Base-by-base conservation (phyloP, 768 basidiomycete species). In the Amanita rubescens region DNA sequence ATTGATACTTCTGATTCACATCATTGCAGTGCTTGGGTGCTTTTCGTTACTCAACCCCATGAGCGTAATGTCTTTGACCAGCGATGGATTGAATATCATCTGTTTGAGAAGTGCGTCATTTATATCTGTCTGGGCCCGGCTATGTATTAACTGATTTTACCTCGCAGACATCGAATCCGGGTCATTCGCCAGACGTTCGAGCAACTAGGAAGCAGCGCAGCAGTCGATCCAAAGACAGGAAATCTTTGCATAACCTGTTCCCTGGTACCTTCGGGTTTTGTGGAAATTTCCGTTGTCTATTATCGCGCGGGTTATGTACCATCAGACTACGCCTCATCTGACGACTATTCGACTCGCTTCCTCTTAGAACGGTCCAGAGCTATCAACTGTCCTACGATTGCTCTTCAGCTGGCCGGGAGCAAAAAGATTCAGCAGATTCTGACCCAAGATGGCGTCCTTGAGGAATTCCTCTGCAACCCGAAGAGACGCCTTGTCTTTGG, bases 31-130 rank as follows among this genome's bases (percentile, higher is more conserved):
- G 63, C 77, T 24, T 69, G 66, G 55, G 80, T 98, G 24, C 74
- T 98, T 11, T 90, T 98, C 61, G 91, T 97, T n/a, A 82, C 91
- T 0, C 94, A 94, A 62, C 77, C 82, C 3, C 79, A 81, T 38
- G 95, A 98, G 65, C 78, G 94, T 34, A 99, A 99, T 67, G 80
- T 95, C 4, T 98, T 97, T 64, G 95, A 98, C 66, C 95, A 99
- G 66, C 76, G 86, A 12, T 81, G 78, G 73, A 69, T 98, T 20
- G 92, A 98, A 68, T 96, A 91, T 57, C 85, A 91, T 56, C 73
- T 99, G 0, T 67, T 91, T 0, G 82, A 92, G 61, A 79, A 69
- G 93, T 93, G 63, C 45, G 78, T 69, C 32, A 19, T 48, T 17
- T 30, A 5, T 9, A 12, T 24, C 24, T 7, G 24, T 9, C 30